Conservation (phyloP, 148 eudicot genomes). For the Rhododendron molle region DNA sequence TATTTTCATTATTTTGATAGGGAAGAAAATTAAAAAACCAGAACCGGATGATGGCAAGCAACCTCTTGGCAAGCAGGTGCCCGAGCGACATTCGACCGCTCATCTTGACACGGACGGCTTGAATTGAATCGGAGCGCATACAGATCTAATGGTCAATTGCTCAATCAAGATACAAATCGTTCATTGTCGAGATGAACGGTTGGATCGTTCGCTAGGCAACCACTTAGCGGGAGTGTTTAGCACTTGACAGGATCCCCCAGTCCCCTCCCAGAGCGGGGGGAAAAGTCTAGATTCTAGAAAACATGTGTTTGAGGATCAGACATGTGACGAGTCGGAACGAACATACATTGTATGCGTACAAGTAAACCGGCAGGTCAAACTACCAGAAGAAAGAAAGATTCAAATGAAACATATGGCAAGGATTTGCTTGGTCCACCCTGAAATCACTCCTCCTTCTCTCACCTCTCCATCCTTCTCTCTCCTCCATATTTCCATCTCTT, state of each 20-base stretch:
- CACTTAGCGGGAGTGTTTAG: too few relatives aligned
- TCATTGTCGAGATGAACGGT: too few relatives aligned
- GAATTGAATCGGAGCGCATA: too few relatives aligned
- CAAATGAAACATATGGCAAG: background rate
- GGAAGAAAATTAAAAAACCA: background rate
- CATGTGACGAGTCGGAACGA: background rate
- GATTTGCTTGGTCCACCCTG: background rate
- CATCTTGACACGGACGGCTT: accelerated
- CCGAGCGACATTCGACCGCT: too few relatives aligned
- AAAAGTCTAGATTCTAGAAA: background rate
- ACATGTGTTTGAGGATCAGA: background rate
- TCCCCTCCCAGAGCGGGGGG: too few relatives aligned
- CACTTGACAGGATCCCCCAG: too few relatives aligned
- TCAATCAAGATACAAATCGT: too few relatives aligned
- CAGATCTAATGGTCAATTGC: too few relatives aligned
- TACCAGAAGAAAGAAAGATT: background rate
- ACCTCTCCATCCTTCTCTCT: background rate
- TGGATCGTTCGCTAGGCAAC: too few relatives aligned
- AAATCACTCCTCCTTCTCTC: background rate
- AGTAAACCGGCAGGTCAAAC: background rate
- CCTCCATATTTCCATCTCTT: background rate
- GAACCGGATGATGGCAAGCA: too few relatives aligned
- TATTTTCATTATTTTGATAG: too few relatives aligned
- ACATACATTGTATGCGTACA: background rate
- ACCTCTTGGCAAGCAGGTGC: too few relatives aligned